Percentiles rank a stretch among this genome's conserved stretches.
Conservation (phyloP, 164 flowering plant genomes). For the Nelumbo lutea region DNA sequence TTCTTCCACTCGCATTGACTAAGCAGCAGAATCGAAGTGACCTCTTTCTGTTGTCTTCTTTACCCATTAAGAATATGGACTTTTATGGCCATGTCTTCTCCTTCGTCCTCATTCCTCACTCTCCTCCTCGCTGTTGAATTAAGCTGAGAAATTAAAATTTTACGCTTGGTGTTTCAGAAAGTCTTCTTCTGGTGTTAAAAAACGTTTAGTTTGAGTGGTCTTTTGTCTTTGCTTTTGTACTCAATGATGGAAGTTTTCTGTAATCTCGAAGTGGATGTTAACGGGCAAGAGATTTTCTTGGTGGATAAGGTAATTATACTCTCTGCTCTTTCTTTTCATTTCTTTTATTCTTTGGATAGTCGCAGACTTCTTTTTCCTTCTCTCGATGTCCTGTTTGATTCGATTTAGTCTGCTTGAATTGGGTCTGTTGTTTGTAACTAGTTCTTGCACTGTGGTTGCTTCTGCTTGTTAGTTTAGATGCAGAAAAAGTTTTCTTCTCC, state of each 20-base stretch:
- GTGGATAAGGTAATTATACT: conserved; percentile 39
- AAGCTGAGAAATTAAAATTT: conserved; percentile 4
- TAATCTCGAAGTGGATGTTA: conserved; percentile 50
- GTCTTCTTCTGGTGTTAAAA: not conserved
- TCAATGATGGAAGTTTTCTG: conserved; percentile 20
- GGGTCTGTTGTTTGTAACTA: not conserved
- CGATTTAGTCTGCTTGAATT: not conserved
- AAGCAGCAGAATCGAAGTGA: conserved; percentile 2
- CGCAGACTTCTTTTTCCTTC: not conserved
- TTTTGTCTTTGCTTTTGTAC: not conserved
- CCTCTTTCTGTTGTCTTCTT: conserved; percentile 18
- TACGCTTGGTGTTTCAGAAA: not conserved
- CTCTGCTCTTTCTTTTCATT: not conserved
- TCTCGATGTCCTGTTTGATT: not conserved
- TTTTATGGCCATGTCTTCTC: conserved; percentile 1
- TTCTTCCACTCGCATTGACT: conserved; percentile 2
- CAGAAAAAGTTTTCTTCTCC: no score
- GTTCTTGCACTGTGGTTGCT: not conserved
- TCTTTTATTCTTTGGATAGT: not conserved
- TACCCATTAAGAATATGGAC: conserved; percentile 14
- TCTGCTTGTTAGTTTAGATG: no score
- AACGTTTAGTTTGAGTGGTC: conserved; percentile 4
- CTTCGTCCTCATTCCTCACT: not conserved
- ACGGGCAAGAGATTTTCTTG: conserved; percentile 45
- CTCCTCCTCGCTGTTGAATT: conserved; percentile 1